These are phyloP conservation scores for Fusarium sp. DNA, from an alignment of 2,329 filamentous ascomycete species.

Conservation along the genomic window DNA sequence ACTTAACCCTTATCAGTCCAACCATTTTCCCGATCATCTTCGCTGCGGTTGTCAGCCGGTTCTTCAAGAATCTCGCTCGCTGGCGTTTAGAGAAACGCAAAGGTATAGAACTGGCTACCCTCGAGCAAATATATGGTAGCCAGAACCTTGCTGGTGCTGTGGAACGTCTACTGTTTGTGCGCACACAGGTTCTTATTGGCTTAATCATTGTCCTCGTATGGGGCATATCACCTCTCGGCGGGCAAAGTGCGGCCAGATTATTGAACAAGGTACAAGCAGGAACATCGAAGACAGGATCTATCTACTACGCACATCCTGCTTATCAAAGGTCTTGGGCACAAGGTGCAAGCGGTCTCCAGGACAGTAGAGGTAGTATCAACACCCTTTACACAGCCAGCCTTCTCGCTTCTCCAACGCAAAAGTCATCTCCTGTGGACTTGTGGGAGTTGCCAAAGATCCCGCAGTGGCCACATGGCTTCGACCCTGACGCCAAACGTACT, in stretches of 20 bases:
- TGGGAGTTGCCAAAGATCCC: constrained; percentile 31
- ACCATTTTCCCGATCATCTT: constrained; percentile 31
- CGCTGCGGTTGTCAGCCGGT: constrained; percentile 18
- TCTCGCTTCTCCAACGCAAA: background rate
- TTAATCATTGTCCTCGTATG: constrained; percentile 8
- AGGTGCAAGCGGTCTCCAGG: no score
- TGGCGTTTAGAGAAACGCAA: constrained; percentile 20
- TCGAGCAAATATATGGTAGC: constrained; percentile 34
- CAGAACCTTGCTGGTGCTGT: constrained; percentile 25
- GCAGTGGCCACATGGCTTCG: background rate
- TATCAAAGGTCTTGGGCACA: background rate
- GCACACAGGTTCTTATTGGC: background rate
- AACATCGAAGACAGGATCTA: background rate
- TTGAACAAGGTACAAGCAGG: background rate
- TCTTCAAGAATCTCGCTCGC: constrained; percentile 20
- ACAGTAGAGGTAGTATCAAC: background rate
- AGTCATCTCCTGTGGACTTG: constrained; percentile 2
- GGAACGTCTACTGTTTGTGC: constrained; percentile 19
- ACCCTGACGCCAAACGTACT: background rate
- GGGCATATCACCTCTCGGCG: constrained; percentile 24
- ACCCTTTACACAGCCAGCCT: constrained; percentile 11
- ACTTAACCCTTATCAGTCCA: constrained; percentile 1
- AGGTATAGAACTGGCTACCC: constrained; percentile 11
- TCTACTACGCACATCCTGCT: constrained; percentile 6
- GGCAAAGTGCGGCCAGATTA: constrained; percentile 19